Evolutionary conservation across 768 basidiomycete species (phyloP), one percentile per base, ranked within the genome.

Genomic region (Mycena maculata): DNA sequence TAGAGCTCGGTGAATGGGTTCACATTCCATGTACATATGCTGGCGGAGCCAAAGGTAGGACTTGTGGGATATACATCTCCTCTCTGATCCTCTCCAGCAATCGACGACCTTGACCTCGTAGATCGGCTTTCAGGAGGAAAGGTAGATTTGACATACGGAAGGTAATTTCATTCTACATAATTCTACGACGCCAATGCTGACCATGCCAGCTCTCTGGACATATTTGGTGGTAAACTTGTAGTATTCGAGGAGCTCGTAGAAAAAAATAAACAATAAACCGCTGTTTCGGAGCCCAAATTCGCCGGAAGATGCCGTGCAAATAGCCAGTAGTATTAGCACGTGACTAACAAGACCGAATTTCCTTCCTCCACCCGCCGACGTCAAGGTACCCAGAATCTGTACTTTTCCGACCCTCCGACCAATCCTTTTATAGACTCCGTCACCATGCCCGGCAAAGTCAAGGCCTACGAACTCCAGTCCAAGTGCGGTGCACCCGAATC

Each of bases 381-480:
- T 68, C 66, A 68, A 68, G 66, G 66, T 63, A 65, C 20, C 31
- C 16, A 47, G 22, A 30, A 22, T 2, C 22, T 18, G 27, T 47
- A 56, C 38, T 18, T 28, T 27, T 50, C 20, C 39, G 5, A 18
- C 54, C 25, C 31, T 38, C 23, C n/a, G 23, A 62, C 58, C 52
- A 30, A 63, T 39, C 16, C 25, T 44, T 48, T 69, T 63, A 8
- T 60, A 76, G 60, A 79, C 60, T 58, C 79, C 72, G 74, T 74
- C 82, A 88, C 83, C 78, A 94, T 94, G 92, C 89, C 92, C 84
- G 88, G 88, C 76, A 95, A 95, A 88, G 92, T 95, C 85, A 95
- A 95, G 87, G 93, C 95, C 77, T 94, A 96, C 85, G 94, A 96
- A 82, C 93, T 96, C 81, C 93, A 94, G 82, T 93, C 92, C 81